Conservation (phyloP, 2,329 filamentous ascomycete genomes). For the Apiospora hydei region DNA sequence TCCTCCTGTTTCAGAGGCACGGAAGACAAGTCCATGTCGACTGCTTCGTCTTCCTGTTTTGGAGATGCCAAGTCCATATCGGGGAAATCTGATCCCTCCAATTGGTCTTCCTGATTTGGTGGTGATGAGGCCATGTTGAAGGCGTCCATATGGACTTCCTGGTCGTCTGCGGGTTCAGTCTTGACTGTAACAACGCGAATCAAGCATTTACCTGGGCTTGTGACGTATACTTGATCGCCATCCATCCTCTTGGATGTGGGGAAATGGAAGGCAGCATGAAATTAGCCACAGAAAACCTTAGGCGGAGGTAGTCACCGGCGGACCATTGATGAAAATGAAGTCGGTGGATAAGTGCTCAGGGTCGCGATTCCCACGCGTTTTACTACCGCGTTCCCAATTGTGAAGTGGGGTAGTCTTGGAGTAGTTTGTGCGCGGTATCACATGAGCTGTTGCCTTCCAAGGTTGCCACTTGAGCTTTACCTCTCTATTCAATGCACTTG, state of each 20-base stretch:
- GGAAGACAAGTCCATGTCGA: not conserved
- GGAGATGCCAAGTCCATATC: not conserved
- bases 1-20: not conserved
- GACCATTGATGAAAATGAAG: not conserved
- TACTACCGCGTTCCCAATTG: not conserved
- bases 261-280: not conserved
- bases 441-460: slow-evolving; percentile 6
- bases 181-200: not conserved
- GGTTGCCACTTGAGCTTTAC: not conserved
- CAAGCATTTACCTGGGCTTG: not conserved
- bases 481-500: no score
- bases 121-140: not conserved
- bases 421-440: not conserved
- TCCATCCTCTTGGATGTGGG: not conserved
- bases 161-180: not conserved
- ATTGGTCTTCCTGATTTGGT: not conserved
- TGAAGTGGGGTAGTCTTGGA: not conserved
- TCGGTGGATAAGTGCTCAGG: not conserved
- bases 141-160: not conserved
- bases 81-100: not conserved
- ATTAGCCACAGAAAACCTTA: not conserved
- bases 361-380: not conserved
- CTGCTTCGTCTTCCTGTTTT: not conserved
- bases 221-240: not conserved
- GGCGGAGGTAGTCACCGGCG: no score